phyloP scores from a whole-genome alignment of 352 stramenopile genomes.

The Saprolegnia parasitica region DNA sequence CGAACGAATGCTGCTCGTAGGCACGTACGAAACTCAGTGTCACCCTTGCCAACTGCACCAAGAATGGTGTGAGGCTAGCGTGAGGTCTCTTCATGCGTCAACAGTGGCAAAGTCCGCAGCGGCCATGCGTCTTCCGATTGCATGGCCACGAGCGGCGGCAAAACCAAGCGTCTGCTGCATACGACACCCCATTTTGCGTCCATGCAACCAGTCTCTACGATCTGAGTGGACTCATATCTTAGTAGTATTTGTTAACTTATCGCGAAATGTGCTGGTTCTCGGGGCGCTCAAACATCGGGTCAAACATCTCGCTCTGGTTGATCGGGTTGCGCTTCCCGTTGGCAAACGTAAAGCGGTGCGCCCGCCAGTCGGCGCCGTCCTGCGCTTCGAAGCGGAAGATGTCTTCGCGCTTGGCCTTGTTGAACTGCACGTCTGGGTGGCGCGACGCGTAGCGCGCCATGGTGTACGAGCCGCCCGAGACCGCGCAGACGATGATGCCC shows the following conservation, averaged over 20 bases:
- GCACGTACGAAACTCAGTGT: no score
- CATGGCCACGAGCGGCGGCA: no score
- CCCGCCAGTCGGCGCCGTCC: slow-evolving; percentile 17
- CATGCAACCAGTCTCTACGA: no score
- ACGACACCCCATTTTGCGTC: no score
- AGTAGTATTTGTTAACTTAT: neutral
- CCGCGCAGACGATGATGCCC: slow-evolving; percentile 14
- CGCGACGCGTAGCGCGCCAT: slow-evolving; percentile 1
- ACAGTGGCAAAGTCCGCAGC: no score
- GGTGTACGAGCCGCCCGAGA: slow-evolving; percentile 13
- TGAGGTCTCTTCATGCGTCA: no score
- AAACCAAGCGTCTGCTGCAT: no score
- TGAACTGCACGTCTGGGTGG: slow-evolving; percentile 24
- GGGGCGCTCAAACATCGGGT: slow-evolving; percentile 15
- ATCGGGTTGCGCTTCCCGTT: slow-evolving; percentile 28
- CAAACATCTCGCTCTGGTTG: slow-evolving; percentile 17
- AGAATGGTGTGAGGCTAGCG: no score
- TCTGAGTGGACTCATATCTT: no score
- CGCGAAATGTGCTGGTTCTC: slow-evolving; percentile 16
- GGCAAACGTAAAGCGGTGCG: slow-evolving; percentile 25
- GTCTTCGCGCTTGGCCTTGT: slow-evolving; percentile 22
- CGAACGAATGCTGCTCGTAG: no score
- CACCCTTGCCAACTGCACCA: no score
- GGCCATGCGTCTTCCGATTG: no score
- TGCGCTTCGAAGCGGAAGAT: slow-evolving; percentile 10